Base-by-base conservation (phyloP, 352 stramenopile species). In the Hyaloperonospora arabidopsidis region DNA sequence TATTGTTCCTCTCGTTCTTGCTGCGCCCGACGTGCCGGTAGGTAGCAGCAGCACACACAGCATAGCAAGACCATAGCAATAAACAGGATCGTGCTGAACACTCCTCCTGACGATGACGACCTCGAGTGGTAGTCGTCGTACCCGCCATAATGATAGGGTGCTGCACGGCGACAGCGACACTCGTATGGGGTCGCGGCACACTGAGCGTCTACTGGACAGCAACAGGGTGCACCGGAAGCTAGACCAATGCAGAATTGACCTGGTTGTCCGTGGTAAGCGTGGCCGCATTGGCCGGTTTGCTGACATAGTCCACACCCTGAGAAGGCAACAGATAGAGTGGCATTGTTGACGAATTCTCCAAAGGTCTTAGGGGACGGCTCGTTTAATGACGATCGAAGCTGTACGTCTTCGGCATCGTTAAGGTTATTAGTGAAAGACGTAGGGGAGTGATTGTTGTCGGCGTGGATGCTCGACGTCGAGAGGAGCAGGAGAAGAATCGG, bases 181-280 rank as follows among this genome's bases (percentile, higher is more conserved):
- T 72, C 73, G 61, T 86, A 89, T 13, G 53, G 59, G 46, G 60
- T 86, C 34, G 63, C 59, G 14, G 71, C 76, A 38, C 79, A 89
- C 59, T 87, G 72, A 8, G 79, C 66, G 51, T 79, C 64, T 4
- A 17, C 19, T 15, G 79, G 79, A 18, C 79, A 89, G 57, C 79
- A 89, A 49, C 79, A 89, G 17, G 79, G 76, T 13, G 68, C 61
- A 2, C 74, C 74, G 0, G 71, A 78, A 21, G 65, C 62, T 38
- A 89, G 44, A 28, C 70, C 74, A 22, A 79, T 62, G 54, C 78
- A 89, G 52, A 89, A 89, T 48, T 89, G 75, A 0, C 78, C 78
- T 0, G 65, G 74, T 7, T 57, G 51, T 18, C 76, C 74, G 19
- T 68, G 78, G 52, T 86, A 89, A 2, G 78, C 78, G 18, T 77